A percentile compares a stretch with the other conserved stretches of the same genome.
Conservation (phyloP, 129 eudicot species). For the Cynara cardunculus region DNA sequence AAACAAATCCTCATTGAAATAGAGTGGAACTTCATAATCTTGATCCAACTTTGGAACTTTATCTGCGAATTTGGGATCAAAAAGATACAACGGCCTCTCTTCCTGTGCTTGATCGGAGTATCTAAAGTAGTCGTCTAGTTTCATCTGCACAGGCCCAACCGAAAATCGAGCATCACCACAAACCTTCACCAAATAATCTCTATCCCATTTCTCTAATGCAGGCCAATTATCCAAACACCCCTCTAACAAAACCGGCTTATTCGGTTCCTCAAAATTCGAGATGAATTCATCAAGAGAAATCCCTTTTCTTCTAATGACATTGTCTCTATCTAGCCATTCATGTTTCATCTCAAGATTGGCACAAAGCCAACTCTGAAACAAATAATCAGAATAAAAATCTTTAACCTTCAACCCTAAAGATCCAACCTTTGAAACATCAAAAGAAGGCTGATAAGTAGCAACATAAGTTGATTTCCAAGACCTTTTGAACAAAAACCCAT, state of each 20-base stretch:
- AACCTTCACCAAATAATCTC: slow-evolving; percentile 50
- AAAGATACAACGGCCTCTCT: slow-evolving; percentile 92
- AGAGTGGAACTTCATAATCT: slow-evolving; percentile 73
- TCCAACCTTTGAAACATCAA: slow-evolving; percentile 32
- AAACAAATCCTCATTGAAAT: slow-evolving; percentile 85
- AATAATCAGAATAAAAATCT: slow-evolving; percentile 90
- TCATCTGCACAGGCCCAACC: slow-evolving; percentile 89
- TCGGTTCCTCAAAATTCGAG: slow-evolving; percentile 62
- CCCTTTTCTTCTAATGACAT: slow-evolving; percentile 59
- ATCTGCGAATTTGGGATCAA: slow-evolving; percentile 82
- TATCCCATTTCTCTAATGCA: slow-evolving; percentile 76
- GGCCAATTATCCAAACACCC: slow-evolving; percentile 86
- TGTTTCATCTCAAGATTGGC: slow-evolving; percentile 91
- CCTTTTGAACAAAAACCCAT: slow-evolving; percentile 65
- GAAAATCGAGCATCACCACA: slow-evolving; percentile 63
- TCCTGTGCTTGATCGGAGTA: slow-evolving; percentile 79
- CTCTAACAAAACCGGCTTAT: slow-evolving; percentile 92
- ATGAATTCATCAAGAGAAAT: slow-evolving; percentile 82
- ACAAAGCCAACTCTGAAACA: slow-evolving; percentile 98
- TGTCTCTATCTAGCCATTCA: slow-evolving; percentile 90
- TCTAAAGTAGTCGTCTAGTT: slow-evolving; percentile 57
- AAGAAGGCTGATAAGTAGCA: slow-evolving; percentile 28
- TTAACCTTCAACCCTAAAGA: slow-evolving; percentile 51
- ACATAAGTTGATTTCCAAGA: slow-evolving; percentile 78
- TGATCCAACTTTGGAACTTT: slow-evolving; percentile 58